Conservation (phyloP, 306 rosid genomes). For the Prunus mira region DNA sequence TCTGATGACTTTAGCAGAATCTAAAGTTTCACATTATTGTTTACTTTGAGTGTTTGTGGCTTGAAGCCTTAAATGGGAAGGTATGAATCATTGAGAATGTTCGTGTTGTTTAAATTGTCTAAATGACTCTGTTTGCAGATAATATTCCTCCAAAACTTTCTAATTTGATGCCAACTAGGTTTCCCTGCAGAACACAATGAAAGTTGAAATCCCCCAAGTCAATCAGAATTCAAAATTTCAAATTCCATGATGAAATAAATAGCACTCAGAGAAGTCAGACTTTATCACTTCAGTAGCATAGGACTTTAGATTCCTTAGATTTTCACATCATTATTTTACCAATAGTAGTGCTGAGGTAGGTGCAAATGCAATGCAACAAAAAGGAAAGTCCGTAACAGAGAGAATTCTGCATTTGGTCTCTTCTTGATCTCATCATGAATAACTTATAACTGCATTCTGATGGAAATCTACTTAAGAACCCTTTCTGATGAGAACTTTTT, state of each 20-base stretch:
- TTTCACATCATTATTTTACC: background rate
- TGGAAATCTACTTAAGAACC: background rate
- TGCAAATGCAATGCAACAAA: background rate
- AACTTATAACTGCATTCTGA: background rate
- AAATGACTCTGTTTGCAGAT: background rate
- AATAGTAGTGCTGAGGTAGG: background rate
- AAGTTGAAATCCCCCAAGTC: too few species aligned
- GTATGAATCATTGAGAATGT: background rate
- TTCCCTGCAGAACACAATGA: background rate
- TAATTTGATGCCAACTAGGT: background rate
- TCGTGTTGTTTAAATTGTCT: too few species aligned
- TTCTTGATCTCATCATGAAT: background rate
- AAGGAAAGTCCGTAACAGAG: background rate
- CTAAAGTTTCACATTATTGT: constrained; percentile 11
- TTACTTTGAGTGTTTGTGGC: background rate
- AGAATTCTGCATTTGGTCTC: background rate
- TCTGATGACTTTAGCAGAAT: constrained; percentile 3
- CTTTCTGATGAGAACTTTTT: background rate
- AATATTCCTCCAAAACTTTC: background rate
- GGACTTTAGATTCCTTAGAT: background rate
- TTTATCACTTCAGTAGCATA: background rate
- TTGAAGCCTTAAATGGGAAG: background rate
- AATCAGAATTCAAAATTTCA: background rate
- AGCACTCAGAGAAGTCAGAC: background rate
- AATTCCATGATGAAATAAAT: background rate